A percentile compares a stretch with the other conserved stretches of the same genome.
phyloP scores from a whole-genome alignment of 2,329 filamentous ascomycete species.

The Byssoonygena ceratinophila region DNA sequence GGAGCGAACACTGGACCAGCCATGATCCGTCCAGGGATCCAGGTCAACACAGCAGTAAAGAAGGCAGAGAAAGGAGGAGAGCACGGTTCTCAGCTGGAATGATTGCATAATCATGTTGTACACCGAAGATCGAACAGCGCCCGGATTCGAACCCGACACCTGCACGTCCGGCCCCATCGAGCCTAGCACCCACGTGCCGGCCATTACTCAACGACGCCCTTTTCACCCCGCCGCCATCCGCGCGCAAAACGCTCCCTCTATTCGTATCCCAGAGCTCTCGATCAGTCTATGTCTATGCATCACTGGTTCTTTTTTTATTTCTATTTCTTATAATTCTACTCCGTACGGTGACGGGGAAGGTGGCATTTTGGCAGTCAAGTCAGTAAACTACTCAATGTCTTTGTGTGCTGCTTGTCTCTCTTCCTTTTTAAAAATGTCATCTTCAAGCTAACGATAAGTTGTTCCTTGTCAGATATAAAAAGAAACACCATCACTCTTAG shows the following conservation, averaged over 20 bases:
- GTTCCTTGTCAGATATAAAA: not conserved
- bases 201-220: not conserved
- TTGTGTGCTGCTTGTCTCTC: no score
- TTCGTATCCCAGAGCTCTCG: not conserved
- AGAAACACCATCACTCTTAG: not conserved
- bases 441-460: not conserved
- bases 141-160: constrained; percentile 8
- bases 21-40: not conserved
- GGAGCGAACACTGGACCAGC: not conserved
- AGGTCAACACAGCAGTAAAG: not conserved
- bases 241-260: not conserved
- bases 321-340: no score
- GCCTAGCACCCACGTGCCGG: constrained; percentile 5
- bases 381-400: no score
- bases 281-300: not conserved
- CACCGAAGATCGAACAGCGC: no score
- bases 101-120: no score
- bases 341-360: no score
- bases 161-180: not conserved
- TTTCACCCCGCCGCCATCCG: constrained; percentile 8
- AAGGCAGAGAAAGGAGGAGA: not conserved
- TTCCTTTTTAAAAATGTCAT: not conserved
- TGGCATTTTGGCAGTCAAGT: no score
- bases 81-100: no score
- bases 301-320: not conserved